These are phyloP conservation scores for Venturia aucupariae DNA, from an alignment of 2,329 filamentous ascomycete genomes.

Conservation along the genomic window DNA sequence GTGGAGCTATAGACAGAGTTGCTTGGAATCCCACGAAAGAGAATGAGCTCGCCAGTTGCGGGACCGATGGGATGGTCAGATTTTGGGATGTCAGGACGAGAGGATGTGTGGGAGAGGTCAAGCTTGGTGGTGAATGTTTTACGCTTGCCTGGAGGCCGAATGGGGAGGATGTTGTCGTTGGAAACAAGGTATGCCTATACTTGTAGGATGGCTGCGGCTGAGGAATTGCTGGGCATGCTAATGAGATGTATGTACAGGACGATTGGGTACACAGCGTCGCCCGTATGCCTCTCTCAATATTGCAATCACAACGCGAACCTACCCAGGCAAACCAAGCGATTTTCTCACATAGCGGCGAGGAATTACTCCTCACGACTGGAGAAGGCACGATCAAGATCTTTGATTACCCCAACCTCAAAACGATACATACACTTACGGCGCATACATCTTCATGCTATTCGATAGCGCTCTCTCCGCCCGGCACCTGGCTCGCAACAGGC, in stretches of 20 bases:
- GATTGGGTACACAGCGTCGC: constrained; percentile 56
- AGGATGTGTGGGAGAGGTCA: constrained; percentile 59
- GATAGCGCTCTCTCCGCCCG: constrained; percentile 60
- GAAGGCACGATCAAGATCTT: constrained; percentile 64
- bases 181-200: constrained; percentile 50
- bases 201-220: background rate
- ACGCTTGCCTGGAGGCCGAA: constrained; percentile 67
- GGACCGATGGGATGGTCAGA: constrained; percentile 62
- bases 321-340: constrained; percentile 62
- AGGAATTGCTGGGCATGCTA: background rate
- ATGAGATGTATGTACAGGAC: constrained; percentile 33
- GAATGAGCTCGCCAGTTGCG: constrained; percentile 66
- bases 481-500: constrained; percentile 63
- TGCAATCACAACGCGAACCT: constrained; percentile 51
- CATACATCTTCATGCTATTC: constrained; percentile 66
- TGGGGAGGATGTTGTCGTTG: constrained; percentile 60
- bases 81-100: constrained; percentile 75
- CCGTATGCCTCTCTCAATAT: constrained; percentile 45
- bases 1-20: constrained; percentile 56
- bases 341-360: constrained; percentile 64
- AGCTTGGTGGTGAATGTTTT: constrained; percentile 52
- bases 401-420: constrained; percentile 51
- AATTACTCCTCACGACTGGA: constrained; percentile 60
- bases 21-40: constrained; percentile 71
- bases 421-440: constrained; percentile 53